phyloP scores from a whole-genome alignment of 129 eudicot species.

The Flaveria sonorensis region DNA sequence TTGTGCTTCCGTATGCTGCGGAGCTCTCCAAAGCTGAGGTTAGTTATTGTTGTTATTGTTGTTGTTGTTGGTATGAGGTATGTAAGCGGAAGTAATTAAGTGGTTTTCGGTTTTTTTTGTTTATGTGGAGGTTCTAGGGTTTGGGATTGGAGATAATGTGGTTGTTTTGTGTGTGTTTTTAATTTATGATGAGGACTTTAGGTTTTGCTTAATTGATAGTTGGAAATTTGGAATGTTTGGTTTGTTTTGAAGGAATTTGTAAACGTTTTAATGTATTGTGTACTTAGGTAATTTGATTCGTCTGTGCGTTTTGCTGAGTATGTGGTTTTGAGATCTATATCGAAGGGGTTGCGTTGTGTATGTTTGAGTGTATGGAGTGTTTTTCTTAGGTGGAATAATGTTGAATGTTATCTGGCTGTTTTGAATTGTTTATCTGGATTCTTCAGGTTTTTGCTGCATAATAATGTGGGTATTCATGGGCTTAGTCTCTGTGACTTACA shows the following conservation, averaged over 20 bases:
- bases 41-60: neutral
- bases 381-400: neutral
- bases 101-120: neutral
- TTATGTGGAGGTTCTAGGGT: constrained; percentile 18
- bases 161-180: neutral
- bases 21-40: constrained; percentile 64
- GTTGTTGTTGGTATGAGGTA: too few species aligned
- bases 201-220: neutral
- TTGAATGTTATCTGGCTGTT: neutral
- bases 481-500: neutral
- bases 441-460: neutral
- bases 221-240: neutral
- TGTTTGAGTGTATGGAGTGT: neutral
- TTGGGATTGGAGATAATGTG: neutral
- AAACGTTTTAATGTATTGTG: neutral
- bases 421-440: neutral
- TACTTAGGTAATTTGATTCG: neutral
- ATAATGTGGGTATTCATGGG: neutral
- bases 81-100: neutral
- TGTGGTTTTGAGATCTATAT: neutral
- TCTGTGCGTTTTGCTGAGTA: neutral
- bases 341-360: neutral
- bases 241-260: neutral
- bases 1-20: constrained; percentile 67
- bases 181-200: neutral